Percentiles rank a stretch among this genome's conserved stretches.
These are phyloP conservation scores for Naganishia sp. DNA, from an alignment of 1,284 basidiomycete genomes.

Conservation along the genomic window DNA sequence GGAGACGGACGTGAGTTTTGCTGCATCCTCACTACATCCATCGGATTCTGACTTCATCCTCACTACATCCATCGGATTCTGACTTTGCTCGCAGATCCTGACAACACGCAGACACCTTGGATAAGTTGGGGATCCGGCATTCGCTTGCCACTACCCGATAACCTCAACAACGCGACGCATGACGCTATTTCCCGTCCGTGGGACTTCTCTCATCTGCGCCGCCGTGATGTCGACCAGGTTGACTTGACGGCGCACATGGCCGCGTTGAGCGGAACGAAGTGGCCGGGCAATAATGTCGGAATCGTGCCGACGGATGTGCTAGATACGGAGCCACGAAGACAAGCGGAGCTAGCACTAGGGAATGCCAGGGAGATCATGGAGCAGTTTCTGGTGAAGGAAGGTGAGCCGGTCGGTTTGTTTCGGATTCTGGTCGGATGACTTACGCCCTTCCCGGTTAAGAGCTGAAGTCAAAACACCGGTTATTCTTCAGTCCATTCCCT, in stretches of 20 bases:
- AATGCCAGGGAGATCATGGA: constrained; percentile 78
- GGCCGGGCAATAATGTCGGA: constrained; percentile 73
- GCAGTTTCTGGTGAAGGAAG: constrained; percentile 76
- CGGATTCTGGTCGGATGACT: not conserved
- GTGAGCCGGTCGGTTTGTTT: constrained; percentile 50
- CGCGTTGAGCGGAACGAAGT: constrained; percentile 66
- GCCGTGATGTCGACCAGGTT: constrained; percentile 79
- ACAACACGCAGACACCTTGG: constrained; percentile 82
- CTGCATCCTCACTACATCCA: not conserved
- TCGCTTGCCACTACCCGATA: constrained; percentile 64
- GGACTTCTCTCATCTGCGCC: constrained; percentile 61
- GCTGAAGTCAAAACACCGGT: constrained; percentile 14
- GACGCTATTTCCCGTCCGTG: constrained; percentile 69
- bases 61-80: not conserved
- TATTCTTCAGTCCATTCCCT: constrained; percentile 24
- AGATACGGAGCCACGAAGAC: constrained; percentile 44
- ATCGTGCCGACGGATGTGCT: constrained; percentile 61
- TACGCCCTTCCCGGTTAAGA: not conserved
- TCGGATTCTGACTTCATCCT: no score
- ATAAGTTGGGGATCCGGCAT: constrained; percentile 81
- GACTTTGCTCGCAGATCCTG: constrained; percentile 64
- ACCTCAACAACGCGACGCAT: constrained; percentile 60
- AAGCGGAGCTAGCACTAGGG: constrained; percentile 64
- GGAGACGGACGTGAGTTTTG: constrained; percentile 72
- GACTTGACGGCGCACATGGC: constrained; percentile 81